Evolutionary conservation across 2,329 filamentous ascomycete species (phyloP).

Genomic region (Sporothrix schenckii): DNA sequence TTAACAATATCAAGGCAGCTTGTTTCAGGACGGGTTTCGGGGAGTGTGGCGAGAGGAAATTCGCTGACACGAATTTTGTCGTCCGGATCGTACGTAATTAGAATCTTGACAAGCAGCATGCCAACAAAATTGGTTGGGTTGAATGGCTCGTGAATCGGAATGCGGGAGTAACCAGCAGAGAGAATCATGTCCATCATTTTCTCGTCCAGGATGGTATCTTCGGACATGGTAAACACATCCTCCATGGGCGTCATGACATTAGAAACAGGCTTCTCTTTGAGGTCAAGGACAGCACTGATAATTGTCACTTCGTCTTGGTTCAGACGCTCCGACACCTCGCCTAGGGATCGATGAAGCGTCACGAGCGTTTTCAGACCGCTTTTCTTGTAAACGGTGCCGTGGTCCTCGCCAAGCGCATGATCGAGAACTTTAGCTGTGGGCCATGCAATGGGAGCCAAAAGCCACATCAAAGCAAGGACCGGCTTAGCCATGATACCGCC

Average conservation of each 20-base stretch:
- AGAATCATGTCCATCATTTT: conserved; percentile 92
- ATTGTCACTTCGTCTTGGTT: conserved; percentile 99
- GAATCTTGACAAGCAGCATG: conserved; percentile 97
- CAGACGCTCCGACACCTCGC: conserved; percentile 81
- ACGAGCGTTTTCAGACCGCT: conserved; percentile 95
- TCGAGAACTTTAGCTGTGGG: conserved; percentile 95
- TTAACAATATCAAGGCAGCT: conserved; percentile 98
- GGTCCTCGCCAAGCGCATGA: conserved; percentile 87
- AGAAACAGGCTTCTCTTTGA: conserved; percentile 94
- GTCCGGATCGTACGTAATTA: conserved; percentile 98
- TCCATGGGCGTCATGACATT: conserved; percentile 99
- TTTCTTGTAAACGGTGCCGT: conserved; percentile 97
- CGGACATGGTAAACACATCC: conserved; percentile 95
- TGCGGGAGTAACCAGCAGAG: conserved; percentile 91
- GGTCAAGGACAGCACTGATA: conserved; percentile 91
- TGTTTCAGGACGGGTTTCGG: conserved; percentile 91
- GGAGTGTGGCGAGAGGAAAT: conserved; percentile 89
- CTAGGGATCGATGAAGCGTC: conserved; percentile 88
- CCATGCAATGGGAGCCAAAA: conserved; percentile 87
- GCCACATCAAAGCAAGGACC: conserved; percentile 86
- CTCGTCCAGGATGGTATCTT: conserved; percentile 90
- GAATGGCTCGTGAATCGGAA: conserved; percentile 87
- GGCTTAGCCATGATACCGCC: conserved; percentile 91
- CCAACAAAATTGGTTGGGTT: conserved; percentile 88
- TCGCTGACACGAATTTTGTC: conserved; percentile 84